Evolutionary conservation across 2,329 filamentous ascomycete species (phyloP).

Genomic region (Penicillium sp.): DNA sequence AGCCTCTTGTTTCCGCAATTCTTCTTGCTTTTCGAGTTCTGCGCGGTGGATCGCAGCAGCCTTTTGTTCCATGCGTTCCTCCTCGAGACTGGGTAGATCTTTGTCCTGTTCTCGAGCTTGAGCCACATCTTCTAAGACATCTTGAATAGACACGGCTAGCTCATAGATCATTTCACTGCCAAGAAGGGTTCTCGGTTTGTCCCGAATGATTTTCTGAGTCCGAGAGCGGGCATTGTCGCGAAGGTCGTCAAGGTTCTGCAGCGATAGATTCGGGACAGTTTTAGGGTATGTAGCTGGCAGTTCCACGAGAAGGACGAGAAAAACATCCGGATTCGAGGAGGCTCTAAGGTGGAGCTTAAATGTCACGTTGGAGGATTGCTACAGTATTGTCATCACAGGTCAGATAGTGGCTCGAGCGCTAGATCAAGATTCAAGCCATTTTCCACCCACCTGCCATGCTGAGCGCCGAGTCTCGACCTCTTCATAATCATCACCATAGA

Average conservation of each 20-base stretch:
- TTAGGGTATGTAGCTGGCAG: constrained; percentile 92
- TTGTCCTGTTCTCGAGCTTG: constrained; percentile 75
- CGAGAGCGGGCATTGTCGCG: constrained; percentile 74
- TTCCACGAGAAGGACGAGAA: constrained; percentile 75
- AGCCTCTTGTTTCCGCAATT: constrained; percentile 49
- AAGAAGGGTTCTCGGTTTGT: constrained; percentile 68
- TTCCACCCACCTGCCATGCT: constrained; percentile 78
- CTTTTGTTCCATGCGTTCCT: constrained; percentile 84
- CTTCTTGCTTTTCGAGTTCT: constrained; percentile 59
- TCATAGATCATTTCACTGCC: constrained; percentile 71
- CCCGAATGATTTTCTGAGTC: constrained; percentile 71
- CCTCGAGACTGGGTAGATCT: constrained; percentile 82
- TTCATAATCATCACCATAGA: constrained; percentile 88
- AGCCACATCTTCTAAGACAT: constrained; percentile 84
- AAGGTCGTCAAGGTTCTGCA: constrained; percentile 69
- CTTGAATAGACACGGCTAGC: constrained; percentile 65
- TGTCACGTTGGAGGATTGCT: constrained; percentile 78
- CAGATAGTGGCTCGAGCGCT: constrained; percentile 13
- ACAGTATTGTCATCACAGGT: constrained; percentile 21
- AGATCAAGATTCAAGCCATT: constrained; percentile 15
- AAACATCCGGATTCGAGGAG: constrained; percentile 73
- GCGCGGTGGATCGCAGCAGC: constrained; percentile 66
- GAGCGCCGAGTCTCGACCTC: constrained; percentile 70
- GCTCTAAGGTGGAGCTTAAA: constrained; percentile 83
- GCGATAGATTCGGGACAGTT: constrained; percentile 72